These are phyloP conservation scores for Fragilaria crotonensis DNA, from an alignment of 108 stramenopile species.

Conservation along the genomic window DNA sequence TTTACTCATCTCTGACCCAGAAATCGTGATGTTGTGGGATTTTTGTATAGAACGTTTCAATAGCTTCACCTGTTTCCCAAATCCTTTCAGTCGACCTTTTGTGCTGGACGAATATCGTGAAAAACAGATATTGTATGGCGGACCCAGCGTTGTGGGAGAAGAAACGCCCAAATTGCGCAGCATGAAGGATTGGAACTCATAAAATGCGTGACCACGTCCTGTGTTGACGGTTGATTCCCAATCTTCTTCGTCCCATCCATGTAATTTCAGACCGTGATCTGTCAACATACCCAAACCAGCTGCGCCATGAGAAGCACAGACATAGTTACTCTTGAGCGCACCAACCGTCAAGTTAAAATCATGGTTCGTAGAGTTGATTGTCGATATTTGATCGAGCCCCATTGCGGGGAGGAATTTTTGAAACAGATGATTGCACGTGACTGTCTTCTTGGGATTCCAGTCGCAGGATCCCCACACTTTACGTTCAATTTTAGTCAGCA, in stretches of 20 bases:
- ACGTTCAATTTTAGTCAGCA: not conserved
- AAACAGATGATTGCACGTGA: not conserved
- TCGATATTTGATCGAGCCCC: not conserved
- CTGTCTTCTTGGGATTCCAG: not conserved
- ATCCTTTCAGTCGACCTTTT: slow-evolving; percentile 22
- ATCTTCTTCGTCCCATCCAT: slow-evolving; percentile 49
- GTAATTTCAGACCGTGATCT: slow-evolving; percentile 49
- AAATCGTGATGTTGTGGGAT: not conserved
- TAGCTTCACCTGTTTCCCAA: slow-evolving; percentile 22
- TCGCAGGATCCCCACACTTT: not conserved
- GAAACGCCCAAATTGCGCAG: slow-evolving; percentile 5
- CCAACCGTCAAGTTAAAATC: not conserved
- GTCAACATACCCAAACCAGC: slow-evolving; percentile 49
- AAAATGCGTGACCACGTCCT: slow-evolving; percentile 43
- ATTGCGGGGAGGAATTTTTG: slow-evolving; percentile 8
- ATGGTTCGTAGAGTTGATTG: slow-evolving; percentile 1
- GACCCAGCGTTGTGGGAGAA: not conserved
- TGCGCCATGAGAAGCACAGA: slow-evolving; percentile 38
- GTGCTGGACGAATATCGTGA: slow-evolving; percentile 33
- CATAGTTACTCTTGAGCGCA: slow-evolving; percentile 6
- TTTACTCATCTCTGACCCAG: slow-evolving; percentile 1
- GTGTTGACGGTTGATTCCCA: slow-evolving; percentile 39
- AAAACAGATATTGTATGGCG: slow-evolving; percentile 37
- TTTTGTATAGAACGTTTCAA: slow-evolving; percentile 2
- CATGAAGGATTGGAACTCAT: slow-evolving; percentile 51